Conservation (phyloP, 176 grass and related monocot genomes). For the Typha latifolia region DNA sequence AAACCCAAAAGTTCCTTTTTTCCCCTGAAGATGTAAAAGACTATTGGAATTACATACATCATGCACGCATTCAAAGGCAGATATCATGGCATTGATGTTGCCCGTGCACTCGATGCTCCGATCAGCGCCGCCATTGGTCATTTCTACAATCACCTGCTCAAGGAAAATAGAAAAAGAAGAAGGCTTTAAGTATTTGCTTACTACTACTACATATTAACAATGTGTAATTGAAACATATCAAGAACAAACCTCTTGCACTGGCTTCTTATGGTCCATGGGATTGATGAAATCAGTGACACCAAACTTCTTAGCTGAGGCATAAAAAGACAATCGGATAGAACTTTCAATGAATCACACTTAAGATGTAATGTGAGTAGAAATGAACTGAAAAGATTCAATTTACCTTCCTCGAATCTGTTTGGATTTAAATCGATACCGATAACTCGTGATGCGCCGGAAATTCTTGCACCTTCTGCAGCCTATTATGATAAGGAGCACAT, state of each 20-base stretch:
- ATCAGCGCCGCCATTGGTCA: conserved; percentile 9
- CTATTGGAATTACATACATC: background rate
- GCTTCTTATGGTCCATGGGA: conserved; percentile 6
- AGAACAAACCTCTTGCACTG: conserved; percentile 11
- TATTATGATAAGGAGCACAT: background rate
- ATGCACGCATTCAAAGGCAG: conserved; percentile 14
- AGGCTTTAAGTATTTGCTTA: background rate
- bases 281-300: conserved; percentile 7
- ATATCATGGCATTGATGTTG: conserved; percentile 19
- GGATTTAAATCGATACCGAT: conserved; percentile 58
- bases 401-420: conserved; percentile 37
- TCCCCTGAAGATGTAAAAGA: background rate
- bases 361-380: background rate
- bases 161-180: background rate
- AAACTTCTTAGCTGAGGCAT: conserved; percentile 4
- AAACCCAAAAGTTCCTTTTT: background rate
- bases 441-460: conserved; percentile 44
- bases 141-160: conserved; percentile 1
- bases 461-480: conserved; percentile 51
- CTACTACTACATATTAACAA: background rate
- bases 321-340: background rate
- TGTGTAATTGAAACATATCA: background rate
- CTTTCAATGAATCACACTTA: background rate
- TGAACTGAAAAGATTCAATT: background rate
- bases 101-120: conserved; percentile 12